Evolutionary conservation across 2,329 filamentous ascomycete genomes (phyloP).

Genomic region (Penicillium sp.): DNA sequence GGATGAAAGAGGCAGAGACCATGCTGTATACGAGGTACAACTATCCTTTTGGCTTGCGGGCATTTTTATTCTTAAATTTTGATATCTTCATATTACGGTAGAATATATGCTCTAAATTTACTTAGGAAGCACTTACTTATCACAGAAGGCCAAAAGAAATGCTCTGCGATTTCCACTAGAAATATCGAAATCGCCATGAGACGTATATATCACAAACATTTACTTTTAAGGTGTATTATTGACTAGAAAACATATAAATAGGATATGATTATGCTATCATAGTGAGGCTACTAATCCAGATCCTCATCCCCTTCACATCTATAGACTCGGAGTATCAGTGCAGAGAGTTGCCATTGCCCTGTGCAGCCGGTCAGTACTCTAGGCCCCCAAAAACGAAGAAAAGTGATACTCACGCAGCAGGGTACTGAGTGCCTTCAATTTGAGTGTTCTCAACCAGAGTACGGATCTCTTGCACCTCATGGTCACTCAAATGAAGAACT

Average conservation of each 20-base stretch:
- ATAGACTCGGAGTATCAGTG: not conserved
- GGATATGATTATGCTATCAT: too few relatives aligned
- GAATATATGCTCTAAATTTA: not conserved
- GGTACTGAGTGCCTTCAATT: not conserved
- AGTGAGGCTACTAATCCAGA: not conserved
- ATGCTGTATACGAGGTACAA: not conserved
- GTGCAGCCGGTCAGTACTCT: not conserved
- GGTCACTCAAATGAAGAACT: constrained; percentile 4
- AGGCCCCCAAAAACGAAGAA: not conserved
- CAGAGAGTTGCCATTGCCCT: not conserved
- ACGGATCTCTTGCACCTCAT: constrained; percentile 14
- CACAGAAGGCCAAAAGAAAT: not conserved
- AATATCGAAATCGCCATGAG: not conserved
- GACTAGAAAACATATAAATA: too few relatives aligned
- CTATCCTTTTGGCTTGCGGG: not conserved
- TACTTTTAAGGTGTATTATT: too few relatives aligned
- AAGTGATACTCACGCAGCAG: not conserved
- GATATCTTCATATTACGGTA: not conserved
- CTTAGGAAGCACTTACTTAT: not conserved
- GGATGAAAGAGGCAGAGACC: not conserved
- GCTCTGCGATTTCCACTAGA: not conserved
- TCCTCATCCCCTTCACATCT: not conserved
- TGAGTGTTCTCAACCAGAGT: constrained; percentile 3
- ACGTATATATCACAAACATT: too few relatives aligned
- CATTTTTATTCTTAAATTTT: not conserved